Evolutionary conservation across 768 basidiomycete genomes (phyloP), one percentile per base, ranked within the genome.

Genomic region (Cystobasidium ongulense): DNA sequence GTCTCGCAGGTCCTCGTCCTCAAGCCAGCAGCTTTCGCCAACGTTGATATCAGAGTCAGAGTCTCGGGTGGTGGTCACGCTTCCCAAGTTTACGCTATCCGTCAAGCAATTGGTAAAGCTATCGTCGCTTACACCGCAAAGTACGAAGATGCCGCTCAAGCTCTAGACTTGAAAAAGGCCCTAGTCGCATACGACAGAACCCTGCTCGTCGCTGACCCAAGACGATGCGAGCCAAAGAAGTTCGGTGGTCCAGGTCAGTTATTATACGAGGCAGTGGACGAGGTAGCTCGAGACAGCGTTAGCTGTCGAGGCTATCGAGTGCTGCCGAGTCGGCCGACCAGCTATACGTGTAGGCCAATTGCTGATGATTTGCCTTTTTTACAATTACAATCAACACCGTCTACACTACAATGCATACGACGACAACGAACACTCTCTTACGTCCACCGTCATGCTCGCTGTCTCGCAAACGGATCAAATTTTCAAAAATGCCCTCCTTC

Each of bases 21-120:
- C 74, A 63, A 63, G 59, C 68, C 68, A 27, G 68, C 68, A 29
- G 53, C 89, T 43, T 93, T 97, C 81, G 83, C 85, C 73, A 85
- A 85, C 77, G 86, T 98, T 79, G 95, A 99, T 84, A 93, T 99
- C 83, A 91, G 95, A 78, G 91, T 98, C 68, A 91, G 94, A 63
- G 95, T 96, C 78, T 94, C 93, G 83, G 96, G 96, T 82, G 96
- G 96, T 86, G 96, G 96, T 83, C 96, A 98, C 86, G 93, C 92
- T 74, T 95, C 95, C 68, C 95, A 99, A 83, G 86, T 99, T 76
- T 99, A 98, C 84, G 96, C 96, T 76, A 92, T 98, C 82, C 91
- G 96, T 76, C 96, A 99, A 85, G 96, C 96, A 43, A 95, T 99
- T 80, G 90, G 91, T 78, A 97, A 96, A 85, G 96, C 95, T 74